Conservation (phyloP, 306 rosid genomes). For the Cicer chorassanicum region DNA sequence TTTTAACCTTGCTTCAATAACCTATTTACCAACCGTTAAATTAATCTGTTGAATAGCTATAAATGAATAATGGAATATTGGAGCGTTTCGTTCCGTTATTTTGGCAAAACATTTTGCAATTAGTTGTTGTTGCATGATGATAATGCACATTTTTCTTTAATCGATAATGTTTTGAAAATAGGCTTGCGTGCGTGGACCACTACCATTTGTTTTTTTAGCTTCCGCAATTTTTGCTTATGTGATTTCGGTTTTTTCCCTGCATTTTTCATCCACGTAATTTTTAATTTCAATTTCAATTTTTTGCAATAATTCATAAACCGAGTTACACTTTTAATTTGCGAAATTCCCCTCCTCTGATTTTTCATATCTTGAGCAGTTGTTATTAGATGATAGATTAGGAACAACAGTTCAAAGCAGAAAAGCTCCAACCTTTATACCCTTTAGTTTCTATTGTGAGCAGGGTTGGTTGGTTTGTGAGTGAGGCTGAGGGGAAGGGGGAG, state of each 20-base stretch:
- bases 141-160: conserved; percentile 53
- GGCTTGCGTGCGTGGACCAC: conserved; percentile 70
- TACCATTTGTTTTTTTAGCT: conserved; percentile 35
- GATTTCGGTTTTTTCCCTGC: conserved; percentile 50
- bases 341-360: conserved; percentile 29
- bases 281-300: conserved; percentile 33
- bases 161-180: conserved; percentile 44
- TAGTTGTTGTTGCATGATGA: conserved; percentile 36
- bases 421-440: conserved; percentile 1
- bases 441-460: conserved; percentile 9
- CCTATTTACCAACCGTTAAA: too few relatives aligned
- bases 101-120: conserved; percentile 43
- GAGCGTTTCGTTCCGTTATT: background rate
- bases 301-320: conserved; percentile 7
- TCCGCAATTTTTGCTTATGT: conserved; percentile 40
- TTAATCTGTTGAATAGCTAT: too few relatives aligned
- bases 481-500: background rate
- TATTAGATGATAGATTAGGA: conserved; percentile 4
- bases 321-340: background rate
- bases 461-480: background rate
- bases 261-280: conserved; percentile 39
- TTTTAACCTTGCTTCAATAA: background rate
- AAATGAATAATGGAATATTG: too few relatives aligned
- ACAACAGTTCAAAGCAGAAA: conserved; percentile 10
- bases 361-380: conserved; percentile 32